Conservation (phyloP, 441 rosid species). For the Dalechampia spathulata region DNA sequence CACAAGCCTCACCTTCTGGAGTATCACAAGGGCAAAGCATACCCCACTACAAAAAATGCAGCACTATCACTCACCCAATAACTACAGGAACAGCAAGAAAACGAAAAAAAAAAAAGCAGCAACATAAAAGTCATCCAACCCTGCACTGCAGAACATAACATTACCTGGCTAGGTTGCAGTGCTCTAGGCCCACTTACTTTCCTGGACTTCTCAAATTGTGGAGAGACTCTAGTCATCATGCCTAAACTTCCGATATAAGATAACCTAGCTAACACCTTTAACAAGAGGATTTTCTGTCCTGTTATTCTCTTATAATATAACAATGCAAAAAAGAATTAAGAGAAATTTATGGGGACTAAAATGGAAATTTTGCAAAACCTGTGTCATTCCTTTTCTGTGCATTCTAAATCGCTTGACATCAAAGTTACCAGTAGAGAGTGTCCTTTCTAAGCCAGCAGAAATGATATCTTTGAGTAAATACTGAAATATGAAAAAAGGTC, state of each 20-base stretch:
- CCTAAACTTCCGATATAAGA: constrained; percentile 85
- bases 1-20: constrained; percentile 98
- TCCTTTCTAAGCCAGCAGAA: constrained; percentile 66
- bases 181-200: constrained; percentile 99
- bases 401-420: constrained; percentile 90
- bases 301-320: constrained; percentile 9
- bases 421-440: constrained; percentile 94
- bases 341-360: constrained; percentile 10
- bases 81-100: not conserved
- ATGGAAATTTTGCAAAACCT: constrained; percentile 35
- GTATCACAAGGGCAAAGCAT: constrained; percentile 99
- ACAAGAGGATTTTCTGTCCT: constrained; percentile 19
- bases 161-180: constrained; percentile 97
- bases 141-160: constrained; percentile 8
- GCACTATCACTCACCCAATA: constrained; percentile 3
- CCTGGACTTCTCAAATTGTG: constrained; percentile 97
- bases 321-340: constrained; percentile 9
- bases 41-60: constrained; percentile 67
- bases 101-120: not conserved
- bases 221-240: constrained; percentile 69
- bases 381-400: constrained; percentile 98
- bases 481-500: constrained; percentile 22
- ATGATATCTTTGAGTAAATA: constrained; percentile 38
- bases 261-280: constrained; percentile 68
- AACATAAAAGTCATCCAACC: constrained; percentile 3